Base-by-base conservation (phyloP, 2,329 filamentous ascomycete genomes). In the Aspergillus alliaceus region DNA sequence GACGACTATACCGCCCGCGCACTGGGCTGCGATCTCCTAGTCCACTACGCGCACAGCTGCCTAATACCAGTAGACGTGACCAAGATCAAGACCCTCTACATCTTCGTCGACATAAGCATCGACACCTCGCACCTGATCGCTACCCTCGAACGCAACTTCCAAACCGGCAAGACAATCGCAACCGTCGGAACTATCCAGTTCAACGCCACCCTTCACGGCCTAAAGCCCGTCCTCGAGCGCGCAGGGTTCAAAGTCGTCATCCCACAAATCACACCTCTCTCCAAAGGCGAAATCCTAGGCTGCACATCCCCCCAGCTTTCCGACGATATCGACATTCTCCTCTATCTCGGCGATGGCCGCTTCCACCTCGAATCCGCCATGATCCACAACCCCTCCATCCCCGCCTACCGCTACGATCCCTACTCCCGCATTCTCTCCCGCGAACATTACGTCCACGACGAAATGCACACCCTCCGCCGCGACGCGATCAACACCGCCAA, bases 341-440 rank as follows among this genome's bases (percentile, higher is more conserved):
- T 97, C 1, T 97, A 97, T 72, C 85, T 97, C 14, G 93, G 93
- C 47, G 93, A 97, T 70, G 93, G 93, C 12, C 86, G 93, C 58
- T 97, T 97, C 79, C 95, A 99, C 73, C 88, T 99, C 42, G 95
- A 99, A 76, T 96, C 91, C 69, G 93, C 96, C 69, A 99, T 99
- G 93, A 99, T 99, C 64, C 95, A 98, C 72, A 99, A 99, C 76
- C 95, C 96, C 0, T 77, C 81, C 5, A 85, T 97, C 34, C 90
- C 93, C 0, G 93, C 96, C 2, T 99, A 97, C 77, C 86, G 95
- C 62, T 99, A 99, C 75, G 95, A 99, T 71, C 95, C 96, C 0
- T 99, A 99, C 77, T 95, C 92, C 11, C 86, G 93, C 50, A 91
- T 90, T 57, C 84, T 99, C 27, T 97, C 93, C 2, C 88, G 90